phyloP scores from a whole-genome alignment of 73 alveolate genomes.

The Loxodes magnus region DNA sequence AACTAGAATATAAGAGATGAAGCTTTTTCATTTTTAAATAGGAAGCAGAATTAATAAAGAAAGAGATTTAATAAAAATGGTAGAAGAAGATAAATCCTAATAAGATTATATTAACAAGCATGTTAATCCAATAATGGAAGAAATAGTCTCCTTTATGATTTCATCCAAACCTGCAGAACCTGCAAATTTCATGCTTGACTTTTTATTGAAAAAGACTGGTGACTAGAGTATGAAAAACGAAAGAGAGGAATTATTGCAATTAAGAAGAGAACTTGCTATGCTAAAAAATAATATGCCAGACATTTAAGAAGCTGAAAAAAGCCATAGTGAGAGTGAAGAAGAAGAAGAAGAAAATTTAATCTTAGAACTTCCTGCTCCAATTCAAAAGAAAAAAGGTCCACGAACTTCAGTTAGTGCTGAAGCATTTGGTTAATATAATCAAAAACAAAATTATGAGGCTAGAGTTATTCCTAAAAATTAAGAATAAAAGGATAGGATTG shows the following conservation, averaged over 20 bases:
- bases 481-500: slow-evolving; percentile 48
- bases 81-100: too few species aligned
- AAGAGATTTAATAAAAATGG: too few species aligned
- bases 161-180: slow-evolving; percentile 16
- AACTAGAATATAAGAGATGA: too few species aligned
- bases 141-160: slow-evolving; percentile 10
- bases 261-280: background rate
- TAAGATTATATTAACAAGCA: too few species aligned
- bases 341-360: slow-evolving; percentile 28
- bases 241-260: slow-evolving; percentile 2
- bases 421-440: slow-evolving; percentile 86
- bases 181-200: slow-evolving; percentile 10
- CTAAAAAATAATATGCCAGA: too few species aligned
- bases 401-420: slow-evolving; percentile 85
- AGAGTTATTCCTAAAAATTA: slow-evolving; percentile 62
- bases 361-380: background rate
- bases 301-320: slow-evolving; percentile 9
- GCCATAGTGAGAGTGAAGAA: slow-evolving; percentile 13
- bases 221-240: background rate
- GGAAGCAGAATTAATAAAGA: too few species aligned
- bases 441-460: slow-evolving; percentile 75
- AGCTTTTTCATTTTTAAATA: too few species aligned
- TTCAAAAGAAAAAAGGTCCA: slow-evolving; percentile 6
- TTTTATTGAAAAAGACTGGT: slow-evolving; percentile 10
- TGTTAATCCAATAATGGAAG: slow-evolving; percentile 25